These are phyloP conservation scores for Spongospora subterranea DNA, from an alignment of 208 protist genomes.

Conservation along the genomic window DNA sequence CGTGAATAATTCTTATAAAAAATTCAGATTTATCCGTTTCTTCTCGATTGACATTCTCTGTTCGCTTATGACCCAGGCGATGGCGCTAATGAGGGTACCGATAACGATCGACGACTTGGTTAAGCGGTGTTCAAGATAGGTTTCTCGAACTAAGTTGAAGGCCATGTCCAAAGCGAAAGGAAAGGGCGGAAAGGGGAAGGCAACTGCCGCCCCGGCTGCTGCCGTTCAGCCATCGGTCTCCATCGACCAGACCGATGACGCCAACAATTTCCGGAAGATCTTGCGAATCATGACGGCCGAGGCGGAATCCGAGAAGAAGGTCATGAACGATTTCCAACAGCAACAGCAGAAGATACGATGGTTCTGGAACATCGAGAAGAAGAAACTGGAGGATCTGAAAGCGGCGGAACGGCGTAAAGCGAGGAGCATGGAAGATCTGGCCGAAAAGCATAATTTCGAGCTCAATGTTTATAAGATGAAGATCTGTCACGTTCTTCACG, in stretches of 20 bases:
- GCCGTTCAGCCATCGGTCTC: neutral
- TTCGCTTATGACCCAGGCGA: neutral
- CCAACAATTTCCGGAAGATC: conserved; percentile 51
- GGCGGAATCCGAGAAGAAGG: neutral
- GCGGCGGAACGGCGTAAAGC: neutral
- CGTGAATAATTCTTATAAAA: too few species aligned
- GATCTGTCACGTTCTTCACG: conserved; percentile 47
- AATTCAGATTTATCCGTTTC: too few species aligned
- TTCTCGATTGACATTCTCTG: too few species aligned
- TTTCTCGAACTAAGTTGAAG: too few species aligned
- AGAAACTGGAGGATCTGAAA: conserved; percentile 25
- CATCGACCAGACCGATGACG: conserved; percentile 9
- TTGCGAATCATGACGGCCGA: conserved; percentile 48
- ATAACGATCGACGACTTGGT: neutral
- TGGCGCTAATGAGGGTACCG: neutral
- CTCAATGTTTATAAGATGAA: conserved; percentile 55
- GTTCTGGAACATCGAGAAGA: conserved; percentile 55
- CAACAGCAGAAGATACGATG: neutral
- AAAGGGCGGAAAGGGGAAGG: neutral
- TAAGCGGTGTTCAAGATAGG: too few species aligned
- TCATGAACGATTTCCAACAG: conserved; percentile 53
- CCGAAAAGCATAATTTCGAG: conserved; percentile 50
- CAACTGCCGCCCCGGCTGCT: neutral
- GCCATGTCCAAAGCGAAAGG: neutral
- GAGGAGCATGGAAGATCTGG: neutral